A percentile compares a stretch with the other conserved stretches of the same genome.
Evolutionary conservation across 371 early-diverging fungal genomes (phyloP).

Genomic region (Funneliformis caledonium): DNA sequence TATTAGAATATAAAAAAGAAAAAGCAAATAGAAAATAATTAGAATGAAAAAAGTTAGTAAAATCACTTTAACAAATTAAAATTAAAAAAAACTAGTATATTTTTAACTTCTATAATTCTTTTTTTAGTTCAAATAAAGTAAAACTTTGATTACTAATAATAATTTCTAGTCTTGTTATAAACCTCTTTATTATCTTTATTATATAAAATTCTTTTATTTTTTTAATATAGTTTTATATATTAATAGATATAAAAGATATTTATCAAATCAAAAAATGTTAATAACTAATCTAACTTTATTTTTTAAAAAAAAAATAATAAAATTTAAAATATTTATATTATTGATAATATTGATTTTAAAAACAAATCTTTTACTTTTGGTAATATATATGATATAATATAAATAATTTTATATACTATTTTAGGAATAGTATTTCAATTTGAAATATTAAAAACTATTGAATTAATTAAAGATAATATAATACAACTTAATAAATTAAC

Average conservation of each 20-base stretch:
- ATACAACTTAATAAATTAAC: too few relatives aligned
- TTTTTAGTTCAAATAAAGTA: not conserved
- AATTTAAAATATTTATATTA: constrained; percentile 10
- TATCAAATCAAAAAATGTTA: not conserved
- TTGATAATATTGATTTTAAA: constrained; percentile 27
- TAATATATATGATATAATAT: not conserved
- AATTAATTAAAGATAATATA: too few relatives aligned
- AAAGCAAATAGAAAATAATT: too few relatives aligned
- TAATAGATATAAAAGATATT: not conserved
- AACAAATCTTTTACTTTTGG: not conserved
- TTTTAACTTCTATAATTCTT: too few relatives aligned
- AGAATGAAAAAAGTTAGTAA: too few relatives aligned
- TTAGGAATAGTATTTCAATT: not conserved
- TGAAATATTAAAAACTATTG: too few relatives aligned
- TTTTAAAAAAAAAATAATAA: not conserved
- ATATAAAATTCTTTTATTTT: not conserved
- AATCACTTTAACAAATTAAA: too few relatives aligned
- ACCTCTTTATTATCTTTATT: constrained; percentile 2
- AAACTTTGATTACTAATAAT: constrained; percentile 14
- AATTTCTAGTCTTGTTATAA: not conserved
- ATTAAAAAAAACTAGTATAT: too few relatives aligned
- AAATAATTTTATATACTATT: not conserved
- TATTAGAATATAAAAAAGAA: too few relatives aligned
- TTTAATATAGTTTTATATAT: constrained; percentile 5
- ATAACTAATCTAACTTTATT: not conserved